Base-by-base conservation (phyloP, 352 stramenopile species). In the Phytopythium kandeliae region DNA sequence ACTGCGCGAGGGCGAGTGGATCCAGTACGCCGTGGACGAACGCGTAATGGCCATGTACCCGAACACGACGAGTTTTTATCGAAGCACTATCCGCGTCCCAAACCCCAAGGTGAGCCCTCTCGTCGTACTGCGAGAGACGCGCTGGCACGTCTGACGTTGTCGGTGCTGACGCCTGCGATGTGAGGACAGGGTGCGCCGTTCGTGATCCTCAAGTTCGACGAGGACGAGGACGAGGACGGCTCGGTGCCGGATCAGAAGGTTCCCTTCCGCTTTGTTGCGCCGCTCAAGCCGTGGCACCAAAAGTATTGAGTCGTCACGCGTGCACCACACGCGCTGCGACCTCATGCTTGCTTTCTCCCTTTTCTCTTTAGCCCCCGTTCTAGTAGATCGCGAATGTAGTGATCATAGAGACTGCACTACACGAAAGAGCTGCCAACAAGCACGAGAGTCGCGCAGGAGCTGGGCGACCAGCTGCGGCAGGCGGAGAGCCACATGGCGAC, bases 1-100 rank as follows among this genome's bases (percentile, higher is more conserved):
- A 28, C 60, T 91, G 15, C 44, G 61, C 0, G 54, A 74, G 40
- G 62, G 62, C 47, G 63, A 73, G 54, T 92, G 81, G 94, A 97
- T 85, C 54, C 88, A 71, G 31, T 92, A 86, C 58, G 61, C 62
- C 16, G 88, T 97, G 47, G 89, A 96, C 36, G 86, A 97, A 25
- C 73, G 80, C 53, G 95, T 98, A 34, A 97, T 98, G 88, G 96
- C 96, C 41, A 97, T 99, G 65, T 99, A 98, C 67, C 96, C 96
- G 8, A 97, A 98, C 73, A 99, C 95, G 15, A 98, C 95, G 16
- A 96, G 78, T 48, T 99, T 99, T 66, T 99, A 98, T 62, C 78
- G 90, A 22, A 92, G 86, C 28, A 90, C 94, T 13, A 85, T 99
- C 28, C 86, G 81, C 28, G 69, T 94, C 26, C 95, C 95, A 16